Base-by-base conservation (phyloP, 106 monocot genomes). In the Allium sativum region DNA sequence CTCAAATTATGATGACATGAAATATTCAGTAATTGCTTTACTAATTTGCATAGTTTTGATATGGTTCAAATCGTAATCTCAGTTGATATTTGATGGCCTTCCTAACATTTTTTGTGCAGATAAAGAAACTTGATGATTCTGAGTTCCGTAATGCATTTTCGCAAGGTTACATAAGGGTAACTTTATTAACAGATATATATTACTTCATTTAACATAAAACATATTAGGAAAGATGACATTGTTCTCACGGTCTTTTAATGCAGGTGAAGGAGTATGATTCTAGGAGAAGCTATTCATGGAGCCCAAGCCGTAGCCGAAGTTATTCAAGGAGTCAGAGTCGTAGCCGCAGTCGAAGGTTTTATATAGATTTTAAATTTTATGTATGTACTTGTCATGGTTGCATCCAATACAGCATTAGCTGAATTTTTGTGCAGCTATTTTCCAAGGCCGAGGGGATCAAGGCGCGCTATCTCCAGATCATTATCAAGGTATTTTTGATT, bases 1-100 rank as follows among this genome's bases (percentile, higher is more conserved):
- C 66, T 84, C 90, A 54, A 86, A 86, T 62, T 87, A 87, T 73
- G 90, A 95, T 48, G 90, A 95, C 50, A 95, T 95, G 95, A 95
- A 81, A 64, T 84, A 89, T 84, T 90, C 95, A 72, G 86, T 90
- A 73, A 53, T 79, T 72, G 55, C 15, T 10, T 58, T 56, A 12
- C 56, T 7, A 61, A 22, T 56, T 66, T 20, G 56, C 11, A 7
- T 62, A 10, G 21, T 42, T 57, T 12, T 22, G 9, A 14, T 14
- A 18, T 53, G 48, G 20, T 31, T 19, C 60, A 19, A 47, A 4
- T 43, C 18, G 41, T 43, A 59, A 15, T n/a, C 15, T 8, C 9
- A 16, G 19, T 21, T 20, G 7, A 3, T 59, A 10, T n/a, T 21
- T 18, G 41, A 9, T 66, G 42, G 45, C 31, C 42, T 0, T 44